Conservation (phyloP, 768 basidiomycete genomes). For the Sporobolomyces pararoseus region DNA sequence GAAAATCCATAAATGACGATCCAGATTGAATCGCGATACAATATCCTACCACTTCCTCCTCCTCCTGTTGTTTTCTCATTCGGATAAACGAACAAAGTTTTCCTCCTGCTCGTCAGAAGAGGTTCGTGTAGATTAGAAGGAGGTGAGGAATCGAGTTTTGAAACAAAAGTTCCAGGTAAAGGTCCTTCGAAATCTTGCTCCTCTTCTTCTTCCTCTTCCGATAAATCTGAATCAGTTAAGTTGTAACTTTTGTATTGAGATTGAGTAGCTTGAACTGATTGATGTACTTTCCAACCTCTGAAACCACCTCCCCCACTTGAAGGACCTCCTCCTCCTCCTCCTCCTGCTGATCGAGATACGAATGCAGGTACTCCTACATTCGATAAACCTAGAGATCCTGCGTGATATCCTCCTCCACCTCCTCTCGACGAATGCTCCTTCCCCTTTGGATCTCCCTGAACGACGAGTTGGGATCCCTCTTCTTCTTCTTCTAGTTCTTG, state of each 20-base stretch:
- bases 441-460: too few relatives aligned
- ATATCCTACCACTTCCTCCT: neutral
- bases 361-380: constrained; percentile 3
- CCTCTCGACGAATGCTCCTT: neutral
- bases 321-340: neutral
- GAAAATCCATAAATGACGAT: constrained; percentile 32
- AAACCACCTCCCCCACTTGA: too few relatives aligned
- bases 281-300: constrained; percentile 35
- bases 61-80: neutral
- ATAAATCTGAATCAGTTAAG: constrained; percentile 13
- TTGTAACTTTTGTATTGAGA: neutral
- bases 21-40: constrained; percentile 32
- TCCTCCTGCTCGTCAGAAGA: neutral
- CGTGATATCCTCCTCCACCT: neutral
- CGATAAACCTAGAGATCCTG: neutral
- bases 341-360: neutral
- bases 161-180: constrained; percentile 29
- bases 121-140: neutral
- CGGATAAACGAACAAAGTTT: constrained; percentile 37
- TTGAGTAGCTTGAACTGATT: constrained; percentile 18
- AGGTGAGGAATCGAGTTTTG: neutral
- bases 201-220: constrained; percentile 14
- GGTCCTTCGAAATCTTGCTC: constrained; percentile 16
- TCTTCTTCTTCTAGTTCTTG: neutral
- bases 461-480: too few relatives aligned